phyloP scores from a whole-genome alignment of 208 protist genomes.

The Acanthamoeba castellanii region DNA sequence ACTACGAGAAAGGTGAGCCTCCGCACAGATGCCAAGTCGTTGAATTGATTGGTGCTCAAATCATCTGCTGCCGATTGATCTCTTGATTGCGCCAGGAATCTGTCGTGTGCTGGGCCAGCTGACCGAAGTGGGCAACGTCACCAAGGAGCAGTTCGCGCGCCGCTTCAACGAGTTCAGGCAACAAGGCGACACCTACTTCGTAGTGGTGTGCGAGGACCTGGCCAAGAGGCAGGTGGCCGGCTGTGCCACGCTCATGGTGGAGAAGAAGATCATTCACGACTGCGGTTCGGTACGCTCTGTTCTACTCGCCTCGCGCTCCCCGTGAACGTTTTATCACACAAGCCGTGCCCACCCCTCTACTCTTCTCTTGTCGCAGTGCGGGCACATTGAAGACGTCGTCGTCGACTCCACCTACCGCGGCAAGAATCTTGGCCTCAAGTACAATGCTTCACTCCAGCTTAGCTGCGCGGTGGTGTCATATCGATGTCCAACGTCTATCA shows the following conservation, averaged over 20 bases:
- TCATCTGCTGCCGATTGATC: neutral
- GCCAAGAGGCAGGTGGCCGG: constrained; percentile 81
- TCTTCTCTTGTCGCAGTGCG: constrained; percentile 74
- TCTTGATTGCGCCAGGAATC: constrained; percentile 60
- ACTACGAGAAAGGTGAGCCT: constrained; percentile 43
- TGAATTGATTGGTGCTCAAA: neutral
- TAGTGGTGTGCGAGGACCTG: constrained; percentile 85
- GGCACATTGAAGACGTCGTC: constrained; percentile 93
- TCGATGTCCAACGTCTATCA: neutral
- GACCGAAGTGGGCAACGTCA: constrained; percentile 81
- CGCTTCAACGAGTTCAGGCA: constrained; percentile 75
- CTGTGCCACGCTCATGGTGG: constrained; percentile 86
- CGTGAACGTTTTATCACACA: neutral
- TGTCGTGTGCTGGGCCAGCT: constrained; percentile 78
- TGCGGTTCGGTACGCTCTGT: constrained; percentile 28
- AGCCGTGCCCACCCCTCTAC: neutral
- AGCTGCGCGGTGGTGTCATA: too few species aligned
- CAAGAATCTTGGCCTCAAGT: constrained; percentile 86
- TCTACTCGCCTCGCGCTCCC: neutral
- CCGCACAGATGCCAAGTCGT: neutral
- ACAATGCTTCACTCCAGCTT: neutral
- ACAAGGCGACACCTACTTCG: constrained; percentile 73
- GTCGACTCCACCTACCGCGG: constrained; percentile 87
- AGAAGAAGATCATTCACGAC: constrained; percentile 89
- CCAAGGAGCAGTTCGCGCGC: constrained; percentile 70